Base-by-base conservation (phyloP, 371 early-diverging fungal species). In the Paramicrosporidium saccamoebae region DNA sequence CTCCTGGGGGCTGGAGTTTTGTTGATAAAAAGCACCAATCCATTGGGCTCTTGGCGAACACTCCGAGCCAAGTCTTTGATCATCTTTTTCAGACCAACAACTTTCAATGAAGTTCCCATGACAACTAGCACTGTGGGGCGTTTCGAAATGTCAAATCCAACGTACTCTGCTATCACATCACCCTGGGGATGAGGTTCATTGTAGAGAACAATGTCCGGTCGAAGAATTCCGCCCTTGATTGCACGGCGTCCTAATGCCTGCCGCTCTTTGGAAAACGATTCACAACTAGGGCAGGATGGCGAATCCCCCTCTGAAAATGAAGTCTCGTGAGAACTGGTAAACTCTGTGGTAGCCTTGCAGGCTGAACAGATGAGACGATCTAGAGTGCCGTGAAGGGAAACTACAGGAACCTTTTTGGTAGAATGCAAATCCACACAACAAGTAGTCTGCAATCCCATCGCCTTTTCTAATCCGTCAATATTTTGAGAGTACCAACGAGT, bases 171-270 rank as follows among this genome's bases (percentile, higher is more conserved):
- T 46, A 92, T 79, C 17, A 52, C 42, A 10, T 73, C 75, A 15
- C 78, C 75, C 21, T 69, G 41, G 1, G 86, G 62, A 42, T 94
- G 90, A 22, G 61, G 62, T 44, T 96, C 96, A 33, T 88, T 71
- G 46, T 98, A 98, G 2, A 96, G 55, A 0, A 96, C 77, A 39
- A 98, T 79, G 26, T 72, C 69, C 4, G 98, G 90, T 15, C 94
- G 58, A 22, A 95, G 40, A 3, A 55, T 55, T 5, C 98, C 98
- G 1, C 64, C 46, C 0, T 71, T 51, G 6, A 64, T 34, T 19
- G 50, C 42, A 15, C 82, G 59, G 31, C 72, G 71, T 11, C 77
- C 74, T 18, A 40, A 37, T 1, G 56, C 51, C 13, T 40, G 44
- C 18, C 81, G 59, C 8, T 48, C 39, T 6, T 27, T 37, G 16